Conservation (phyloP, 2,329 filamentous ascomycete genomes). For the Colletotrichum ledebouriae region DNA sequence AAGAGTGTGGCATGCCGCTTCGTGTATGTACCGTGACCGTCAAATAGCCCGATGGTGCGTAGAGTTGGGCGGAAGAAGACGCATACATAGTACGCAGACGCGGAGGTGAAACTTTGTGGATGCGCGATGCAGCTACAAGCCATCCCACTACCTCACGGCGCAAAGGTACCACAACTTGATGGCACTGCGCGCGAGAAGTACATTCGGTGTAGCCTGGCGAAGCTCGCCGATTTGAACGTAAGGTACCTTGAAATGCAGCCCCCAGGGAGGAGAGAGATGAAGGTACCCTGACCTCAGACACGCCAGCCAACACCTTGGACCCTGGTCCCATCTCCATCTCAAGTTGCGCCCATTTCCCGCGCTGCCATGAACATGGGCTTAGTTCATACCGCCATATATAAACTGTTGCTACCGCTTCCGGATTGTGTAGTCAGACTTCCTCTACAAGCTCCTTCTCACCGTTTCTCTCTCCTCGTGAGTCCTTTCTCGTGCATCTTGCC, state of each 20-base stretch:
- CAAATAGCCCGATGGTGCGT: conserved; percentile 29
- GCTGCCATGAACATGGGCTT: conserved; percentile 19
- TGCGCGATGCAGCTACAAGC: conserved; percentile 31
- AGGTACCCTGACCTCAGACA: conserved; percentile 40
- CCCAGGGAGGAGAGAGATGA: conserved; percentile 28
- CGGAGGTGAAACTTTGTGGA: conserved; percentile 23
- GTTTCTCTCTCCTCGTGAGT: background rate
- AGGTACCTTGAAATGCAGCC: background rate
- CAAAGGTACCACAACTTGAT: conserved; percentile 10
- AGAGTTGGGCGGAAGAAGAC: conserved; percentile 14
- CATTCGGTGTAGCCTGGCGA: conserved; percentile 18
- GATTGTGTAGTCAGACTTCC: background rate
- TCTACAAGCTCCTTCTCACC: conserved; percentile 20
- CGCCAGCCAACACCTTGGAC: conserved; percentile 30
- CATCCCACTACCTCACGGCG: conserved; percentile 4
- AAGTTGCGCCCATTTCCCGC: conserved; percentile 35
- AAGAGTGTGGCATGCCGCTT: conserved; percentile 18
- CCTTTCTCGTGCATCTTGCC: background rate
- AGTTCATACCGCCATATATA: conserved; percentile 28
- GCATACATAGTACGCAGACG: conserved; percentile 16
- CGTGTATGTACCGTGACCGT: conserved; percentile 31
- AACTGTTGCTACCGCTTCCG: conserved; percentile 9
- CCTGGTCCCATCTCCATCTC: conserved; percentile 26
- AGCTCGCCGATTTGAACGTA: conserved; percentile 22
- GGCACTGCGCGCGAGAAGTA: conserved; percentile 6